Evolutionary conservation across 768 basidiomycete species (phyloP).

Genomic region (Trametes elegans): DNA sequence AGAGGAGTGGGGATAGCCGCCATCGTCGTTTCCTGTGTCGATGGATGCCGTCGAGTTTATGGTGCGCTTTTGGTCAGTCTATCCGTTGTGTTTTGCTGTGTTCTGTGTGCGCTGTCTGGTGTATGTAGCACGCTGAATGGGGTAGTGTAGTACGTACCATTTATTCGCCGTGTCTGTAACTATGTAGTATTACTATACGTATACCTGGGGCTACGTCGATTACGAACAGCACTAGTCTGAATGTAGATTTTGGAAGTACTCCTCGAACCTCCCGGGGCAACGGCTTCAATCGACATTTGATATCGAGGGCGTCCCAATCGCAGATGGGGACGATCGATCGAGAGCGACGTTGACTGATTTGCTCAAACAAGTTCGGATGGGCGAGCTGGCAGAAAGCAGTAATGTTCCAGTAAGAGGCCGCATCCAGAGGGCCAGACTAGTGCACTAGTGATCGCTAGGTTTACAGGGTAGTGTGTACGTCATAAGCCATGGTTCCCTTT

Average conservation of each 20-base stretch:
- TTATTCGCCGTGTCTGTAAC: slow-evolving; percentile 59
- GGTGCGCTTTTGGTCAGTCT: neutral
- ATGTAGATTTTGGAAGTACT: neutral
- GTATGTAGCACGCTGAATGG: slow-evolving; percentile 37
- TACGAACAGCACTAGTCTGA: neutral
- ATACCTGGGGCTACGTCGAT: slow-evolving; percentile 44
- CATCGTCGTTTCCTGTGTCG: neutral
- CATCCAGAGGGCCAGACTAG: too few species aligned
- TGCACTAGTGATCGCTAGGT: too few species aligned
- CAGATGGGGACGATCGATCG: neutral
- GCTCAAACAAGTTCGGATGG: neutral
- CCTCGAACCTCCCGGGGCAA: too few species aligned
- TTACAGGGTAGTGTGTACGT: too few species aligned
- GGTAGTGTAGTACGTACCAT: slow-evolving; percentile 47
- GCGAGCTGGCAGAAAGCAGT: neutral
- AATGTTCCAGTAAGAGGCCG: neutral
- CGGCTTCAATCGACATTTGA: too few species aligned
- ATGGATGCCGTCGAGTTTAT: neutral
- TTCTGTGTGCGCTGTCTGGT: slow-evolving; percentile 42
- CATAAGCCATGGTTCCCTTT: slow-evolving; percentile 12
- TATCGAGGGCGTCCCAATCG: too few species aligned
- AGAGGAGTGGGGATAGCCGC: slow-evolving; percentile 69
- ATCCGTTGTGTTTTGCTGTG: slow-evolving; percentile 1
- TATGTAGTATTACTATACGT: slow-evolving; percentile 57
- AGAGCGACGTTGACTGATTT: neutral